phyloP scores from a whole-genome alignment of 164 flowering plant genomes.

The Stephania yunnanensis region DNA sequence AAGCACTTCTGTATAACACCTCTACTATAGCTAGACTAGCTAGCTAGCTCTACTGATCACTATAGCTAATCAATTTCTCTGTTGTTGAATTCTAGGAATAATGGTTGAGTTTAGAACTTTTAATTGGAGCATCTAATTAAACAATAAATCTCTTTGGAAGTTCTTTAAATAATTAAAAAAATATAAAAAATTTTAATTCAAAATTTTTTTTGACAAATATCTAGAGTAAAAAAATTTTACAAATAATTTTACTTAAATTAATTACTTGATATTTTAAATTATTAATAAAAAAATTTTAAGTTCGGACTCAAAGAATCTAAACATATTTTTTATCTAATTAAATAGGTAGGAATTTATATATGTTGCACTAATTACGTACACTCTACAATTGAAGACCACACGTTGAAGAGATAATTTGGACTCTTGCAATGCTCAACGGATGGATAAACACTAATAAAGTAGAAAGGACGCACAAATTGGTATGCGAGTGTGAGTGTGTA shows the following conservation, averaged over 20 bases:
- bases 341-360: neutral
- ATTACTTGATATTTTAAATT: too few relatives aligned
- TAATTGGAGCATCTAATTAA: too few relatives aligned
- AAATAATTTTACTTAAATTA: too few relatives aligned
- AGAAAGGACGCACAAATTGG: neutral
- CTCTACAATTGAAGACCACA: neutral
- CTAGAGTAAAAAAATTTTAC: too few relatives aligned
- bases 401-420: neutral
- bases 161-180: too few relatives aligned
- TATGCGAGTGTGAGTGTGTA: too few relatives aligned
- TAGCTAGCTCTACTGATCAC: neutral
- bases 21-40: neutral
- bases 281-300: too few relatives aligned
- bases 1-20: neutral
- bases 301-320: too few relatives aligned
- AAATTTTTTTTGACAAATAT: too few relatives aligned
- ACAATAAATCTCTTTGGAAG: too few relatives aligned
- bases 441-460: neutral
- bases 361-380: neutral
- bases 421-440: neutral
- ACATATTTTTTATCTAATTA: too few relatives aligned
- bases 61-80: neutral
- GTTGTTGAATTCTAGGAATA: slow-evolving; percentile 4
- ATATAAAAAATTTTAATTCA: too few relatives aligned
- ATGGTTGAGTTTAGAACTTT: neutral